Base-by-base conservation (phyloP, 108 stramenopile genomes). In the Poteriospumella lacustris region DNA sequence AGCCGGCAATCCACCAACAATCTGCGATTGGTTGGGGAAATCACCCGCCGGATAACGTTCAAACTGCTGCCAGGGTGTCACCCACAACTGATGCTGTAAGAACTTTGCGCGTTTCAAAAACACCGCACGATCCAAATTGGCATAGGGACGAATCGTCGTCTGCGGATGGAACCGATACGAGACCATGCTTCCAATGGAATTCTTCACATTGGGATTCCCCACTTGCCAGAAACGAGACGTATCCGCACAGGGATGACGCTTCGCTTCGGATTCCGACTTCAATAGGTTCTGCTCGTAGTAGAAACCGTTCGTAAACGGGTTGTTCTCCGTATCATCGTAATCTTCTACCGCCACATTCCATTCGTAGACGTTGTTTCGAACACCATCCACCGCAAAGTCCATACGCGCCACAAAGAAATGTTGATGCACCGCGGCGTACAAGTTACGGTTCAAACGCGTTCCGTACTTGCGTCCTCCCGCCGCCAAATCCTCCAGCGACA, bases 41-140 rank as follows among this genome's bases (percentile, higher is more conserved):
- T 73, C 79, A 0, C 79, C 79, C 15, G 38, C 79, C n/a, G 79
- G 79, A 34, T 58, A 80, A 28, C 72, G 52, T 58, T 80, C 69
- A 0, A 3, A 26, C 1, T 28, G 43, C 58, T 9, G 31, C 44
- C 62, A 75, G 12, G 73, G 70, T 26, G 79, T 80, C 9, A 59
- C 75, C 79, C 79, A 76, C 9, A 76, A 41, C 28, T 34, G 34
- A 41, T 70, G 69, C 28, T 39, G 2, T 34, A 41, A 41, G 69
- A 41, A 70, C 12, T 26, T 31, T 41, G 69, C 69, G 24, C 69
- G 69, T 47, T 41, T 70, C 5, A 39, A 41, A 28, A 26, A 44
- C 28, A 31, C 26, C 2, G 69, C n/a, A 44, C 3, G 42, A 44
- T 19, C 15, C 24, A 56, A 56, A 15, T 56, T 56, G 19, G 52